phyloP scores from a whole-genome alignment of 495 filamentous ascomycete species.

The Penicillium robsamsonii region DNA sequence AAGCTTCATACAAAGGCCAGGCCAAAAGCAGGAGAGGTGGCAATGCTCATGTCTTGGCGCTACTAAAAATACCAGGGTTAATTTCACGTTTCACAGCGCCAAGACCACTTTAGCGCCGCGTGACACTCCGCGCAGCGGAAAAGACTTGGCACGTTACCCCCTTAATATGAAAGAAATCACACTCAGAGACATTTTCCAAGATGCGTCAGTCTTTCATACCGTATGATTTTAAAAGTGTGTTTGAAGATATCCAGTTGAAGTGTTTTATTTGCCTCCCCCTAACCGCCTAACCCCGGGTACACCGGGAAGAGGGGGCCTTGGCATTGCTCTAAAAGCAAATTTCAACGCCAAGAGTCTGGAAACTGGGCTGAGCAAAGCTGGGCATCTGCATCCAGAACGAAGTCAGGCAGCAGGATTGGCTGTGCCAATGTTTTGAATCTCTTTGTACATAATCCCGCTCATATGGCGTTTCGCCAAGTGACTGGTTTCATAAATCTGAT shows the following conservation, averaged over 20 bases:
- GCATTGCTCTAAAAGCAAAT: constrained; percentile 2
- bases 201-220: not conserved
- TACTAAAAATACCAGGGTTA: not conserved
- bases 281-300: constrained; percentile 3
- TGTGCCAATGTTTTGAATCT: constrained; percentile 5
- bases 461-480: constrained; percentile 1
- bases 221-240: not conserved
- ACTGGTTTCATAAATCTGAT: constrained; percentile 4
- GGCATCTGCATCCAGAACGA: not conserved
- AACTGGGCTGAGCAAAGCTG: constrained; percentile 5
- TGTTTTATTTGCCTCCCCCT: not conserved
- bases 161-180: not conserved
- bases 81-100: not conserved
- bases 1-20: too few species aligned
- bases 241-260: not conserved
- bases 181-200: not conserved
- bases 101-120: not conserved
- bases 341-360: not conserved
- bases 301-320: constrained; percentile 5
- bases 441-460: not conserved
- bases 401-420: constrained; percentile 7
- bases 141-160: constrained; percentile 3
- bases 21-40: not conserved
- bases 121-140: constrained; percentile 7
- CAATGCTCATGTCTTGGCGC: constrained; percentile 3